Base-by-base conservation (phyloP, 164 flowering plant species). In the Chloranthus sessilifolius region DNA sequence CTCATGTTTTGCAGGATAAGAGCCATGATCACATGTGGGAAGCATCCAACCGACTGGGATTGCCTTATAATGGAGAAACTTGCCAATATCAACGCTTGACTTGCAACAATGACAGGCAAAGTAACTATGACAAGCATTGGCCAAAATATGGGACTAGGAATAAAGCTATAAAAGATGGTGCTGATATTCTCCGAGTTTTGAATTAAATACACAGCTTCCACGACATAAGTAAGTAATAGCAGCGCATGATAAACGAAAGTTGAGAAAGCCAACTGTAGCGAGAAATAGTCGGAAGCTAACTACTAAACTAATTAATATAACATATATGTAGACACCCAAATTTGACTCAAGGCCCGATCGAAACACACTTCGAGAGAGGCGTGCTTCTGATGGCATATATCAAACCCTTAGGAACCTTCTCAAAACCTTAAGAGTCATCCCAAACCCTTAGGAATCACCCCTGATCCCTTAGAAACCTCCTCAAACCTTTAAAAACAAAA, bases 21-120 rank as follows among this genome's bases (percentile, higher is more conserved):
- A 8, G 60, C 27, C 25, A 69, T 47, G 22, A 36, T 69, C 12
- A 69, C 69, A 16, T 66, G 43, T 7, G 73, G 69, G 35, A 69
- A 69, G 47, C 69, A 69, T 17, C 63, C 69, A 1, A 64, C 56
- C 1, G 61, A 60, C 37, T 54, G 23, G 0, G 69, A 47, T 21
- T 65, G 65, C 21, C 57, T 65, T 17, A 60, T 52, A 5, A 65
- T 55, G 27, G 65, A 65, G 34, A 65, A 65, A 26, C 49, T 48
- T 15, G 69, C 69, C 35, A 65, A 65, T 11, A 60, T 65, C 47
- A 54, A 33, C 1, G 69, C 46, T 40, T 65, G 69, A 37, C 69
- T 65, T 0, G 69, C 56, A 31, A 65, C 69, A 8, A 65, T 43
- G 22, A 61, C 65, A 28, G 65, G 56, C 42, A 59, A 24, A 10